These are phyloP conservation scores for Pseudonectria foliicola DNA, from an alignment of 2,329 filamentous ascomycete species.

Conservation along the genomic window DNA sequence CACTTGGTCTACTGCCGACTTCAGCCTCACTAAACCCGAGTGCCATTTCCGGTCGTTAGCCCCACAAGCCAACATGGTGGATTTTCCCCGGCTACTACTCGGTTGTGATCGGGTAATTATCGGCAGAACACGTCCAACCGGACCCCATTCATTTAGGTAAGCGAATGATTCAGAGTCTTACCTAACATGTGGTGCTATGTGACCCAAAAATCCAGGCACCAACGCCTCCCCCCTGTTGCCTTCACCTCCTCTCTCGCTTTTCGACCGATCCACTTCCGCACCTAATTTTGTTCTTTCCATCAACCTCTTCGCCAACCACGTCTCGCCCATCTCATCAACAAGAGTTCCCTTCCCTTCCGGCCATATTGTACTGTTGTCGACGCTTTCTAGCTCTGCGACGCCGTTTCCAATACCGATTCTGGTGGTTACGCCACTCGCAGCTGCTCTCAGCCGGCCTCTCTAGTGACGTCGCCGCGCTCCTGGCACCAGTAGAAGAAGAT, in stretches of 20 bases:
- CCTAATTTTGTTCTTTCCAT: slow-evolving; percentile 5
- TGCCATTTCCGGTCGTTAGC: no score
- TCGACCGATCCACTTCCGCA: slow-evolving; percentile 4
- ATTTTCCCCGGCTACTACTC: no score
- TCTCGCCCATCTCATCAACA: slow-evolving; percentile 10
- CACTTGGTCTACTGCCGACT: no score
- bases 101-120: no score
- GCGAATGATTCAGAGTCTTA: no score
- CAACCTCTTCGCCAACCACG: slow-evolving; percentile 12
- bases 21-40: no score
- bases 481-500: slow-evolving; percentile 22
- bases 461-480: slow-evolving; percentile 20
- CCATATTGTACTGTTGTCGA: slow-evolving; percentile 9
- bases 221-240: slow-evolving; percentile 15
- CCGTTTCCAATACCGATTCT: slow-evolving; percentile 8
- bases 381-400: slow-evolving; percentile 11
- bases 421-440: slow-evolving; percentile 8
- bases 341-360: slow-evolving; percentile 9
- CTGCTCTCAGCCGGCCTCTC: slow-evolving; percentile 13
- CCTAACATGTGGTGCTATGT: slow-evolving; percentile 3
- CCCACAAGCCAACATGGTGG: no score
- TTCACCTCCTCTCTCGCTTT: slow-evolving; percentile 10
- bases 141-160: no score
- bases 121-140: no score
- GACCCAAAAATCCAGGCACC: slow-evolving; percentile 7